Percentiles rank a stretch among this genome's conserved stretches.
Conservation (phyloP, 2,329 filamentous ascomycete genomes). For the Alternaria hordeiaustralica region DNA sequence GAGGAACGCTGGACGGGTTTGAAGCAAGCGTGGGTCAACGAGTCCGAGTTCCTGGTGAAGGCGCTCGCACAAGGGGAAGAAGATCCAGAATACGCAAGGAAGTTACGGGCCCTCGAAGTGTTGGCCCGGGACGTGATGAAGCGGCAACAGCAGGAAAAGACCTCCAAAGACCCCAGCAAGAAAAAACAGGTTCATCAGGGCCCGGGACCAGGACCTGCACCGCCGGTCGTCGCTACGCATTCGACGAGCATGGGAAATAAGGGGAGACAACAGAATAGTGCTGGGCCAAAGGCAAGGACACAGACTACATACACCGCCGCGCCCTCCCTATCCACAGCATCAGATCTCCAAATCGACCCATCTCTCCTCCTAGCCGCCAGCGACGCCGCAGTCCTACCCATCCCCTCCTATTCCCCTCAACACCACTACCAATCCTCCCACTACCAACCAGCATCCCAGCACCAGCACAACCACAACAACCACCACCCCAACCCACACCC, state of each 20-base stretch:
- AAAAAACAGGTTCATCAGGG: slow-evolving; percentile 50
- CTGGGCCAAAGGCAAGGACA: not conserved
- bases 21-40: slow-evolving; percentile 71
- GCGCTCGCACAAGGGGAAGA: slow-evolving; percentile 60
- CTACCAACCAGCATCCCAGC: slow-evolving; percentile 36
- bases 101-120: slow-evolving; percentile 71
- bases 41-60: slow-evolving; percentile 61
- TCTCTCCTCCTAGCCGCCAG: slow-evolving; percentile 66
- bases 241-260: slow-evolving; percentile 34
- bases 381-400: slow-evolving; percentile 50
- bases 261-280: slow-evolving; percentile 29
- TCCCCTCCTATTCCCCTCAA: slow-evolving; percentile 26
- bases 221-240: slow-evolving; percentile 30
- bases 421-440: slow-evolving; percentile 27
- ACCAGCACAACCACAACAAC: not conserved
- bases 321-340: slow-evolving; percentile 43
- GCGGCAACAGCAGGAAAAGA: slow-evolving; percentile 71
- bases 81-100: slow-evolving; percentile 62
- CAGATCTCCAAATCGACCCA: slow-evolving; percentile 68
- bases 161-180: slow-evolving; percentile 60
- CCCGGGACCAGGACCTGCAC: slow-evolving; percentile 52
- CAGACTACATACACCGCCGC: slow-evolving; percentile 20
- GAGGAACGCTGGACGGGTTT: slow-evolving; percentile 74
- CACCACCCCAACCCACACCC: slow-evolving; percentile 17
- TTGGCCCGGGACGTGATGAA: slow-evolving; percentile 81